Percentiles rank a stretch among this genome's conserved stretches.
Evolutionary conservation across 305 asterid genomes (phyloP).

Genomic region (Fraxinus floribunda): DNA sequence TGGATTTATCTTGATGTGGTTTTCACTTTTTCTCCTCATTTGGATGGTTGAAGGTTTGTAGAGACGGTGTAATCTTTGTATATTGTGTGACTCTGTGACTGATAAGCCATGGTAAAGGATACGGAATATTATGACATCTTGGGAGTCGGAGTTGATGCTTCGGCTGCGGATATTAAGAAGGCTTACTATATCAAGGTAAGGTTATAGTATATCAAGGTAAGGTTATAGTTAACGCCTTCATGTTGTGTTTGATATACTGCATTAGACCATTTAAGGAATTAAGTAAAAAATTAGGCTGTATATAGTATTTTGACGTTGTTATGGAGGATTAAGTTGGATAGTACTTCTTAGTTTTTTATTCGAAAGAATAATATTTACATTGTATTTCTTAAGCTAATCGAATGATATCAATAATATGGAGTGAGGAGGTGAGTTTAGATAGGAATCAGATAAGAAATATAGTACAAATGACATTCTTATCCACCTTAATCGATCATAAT

Average conservation of each 20-base stretch:
- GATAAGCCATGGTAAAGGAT: constrained; percentile 57
- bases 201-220: too few species aligned
- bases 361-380: not conserved
- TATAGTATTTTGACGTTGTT: not conserved
- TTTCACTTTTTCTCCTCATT: not conserved
- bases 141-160: constrained; percentile 62
- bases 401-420: not conserved
- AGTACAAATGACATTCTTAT: not conserved
- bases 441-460: not conserved
- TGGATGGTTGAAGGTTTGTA: constrained; percentile 21
- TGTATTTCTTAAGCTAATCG: not conserved
- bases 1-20: not conserved
- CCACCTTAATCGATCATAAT: not conserved
- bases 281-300: not conserved
- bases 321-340: not conserved
- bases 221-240: not conserved
- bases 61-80: not conserved
- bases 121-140: constrained; percentile 65
- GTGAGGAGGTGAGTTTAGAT: not conserved
- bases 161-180: constrained; percentile 64
- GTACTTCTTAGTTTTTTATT: not conserved
- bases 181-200: constrained; percentile 78
- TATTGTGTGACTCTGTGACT: constrained; percentile 1
- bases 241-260: not conserved
- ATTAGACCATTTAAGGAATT: not conserved